These are phyloP conservation scores for Phytophthora lateralis DNA, from an alignment of 352 stramenopile species.

Conservation along the genomic window DNA sequence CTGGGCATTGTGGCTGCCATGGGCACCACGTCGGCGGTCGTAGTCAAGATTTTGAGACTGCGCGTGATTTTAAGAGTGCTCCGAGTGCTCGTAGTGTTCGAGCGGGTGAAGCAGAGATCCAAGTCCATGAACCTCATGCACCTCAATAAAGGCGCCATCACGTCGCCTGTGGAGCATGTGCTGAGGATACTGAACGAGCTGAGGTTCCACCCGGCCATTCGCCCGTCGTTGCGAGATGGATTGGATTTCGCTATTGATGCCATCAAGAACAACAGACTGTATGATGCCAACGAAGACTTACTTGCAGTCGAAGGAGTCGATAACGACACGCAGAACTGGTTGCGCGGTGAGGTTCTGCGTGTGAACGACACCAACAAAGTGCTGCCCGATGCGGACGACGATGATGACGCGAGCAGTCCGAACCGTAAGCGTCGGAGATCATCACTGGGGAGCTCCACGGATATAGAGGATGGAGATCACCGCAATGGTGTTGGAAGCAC, in stretches of 20 bases:
- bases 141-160: conserved; percentile 61
- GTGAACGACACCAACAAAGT: conserved; percentile 73
- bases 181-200: conserved; percentile 77
- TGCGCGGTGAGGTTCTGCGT: conserved; percentile 77
- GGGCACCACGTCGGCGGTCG: conserved; percentile 54
- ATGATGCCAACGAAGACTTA: conserved; percentile 80
- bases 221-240: conserved; percentile 52
- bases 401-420: conserved; percentile 21
- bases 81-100: conserved; percentile 86
- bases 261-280: conserved; percentile 88
- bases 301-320: conserved; percentile 73
- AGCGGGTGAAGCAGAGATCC: conserved; percentile 83
- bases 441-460: conserved; percentile 25
- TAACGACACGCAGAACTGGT: conserved; percentile 85
- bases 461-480: conserved; percentile 14
- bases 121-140: conserved; percentile 78
- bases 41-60: conserved; percentile 77
- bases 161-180: conserved; percentile 82
- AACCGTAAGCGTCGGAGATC: conserved; percentile 27
- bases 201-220: conserved; percentile 74
- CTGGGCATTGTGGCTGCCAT: conserved; percentile 69
- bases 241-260: conserved; percentile 84
- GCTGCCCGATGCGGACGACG: conserved; percentile 49
- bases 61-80: conserved; percentile 81
- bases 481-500: conserved; percentile 1